phyloP scores from a whole-genome alignment of 169 alveolate species.

The Plasmodium berghei region DNA sequence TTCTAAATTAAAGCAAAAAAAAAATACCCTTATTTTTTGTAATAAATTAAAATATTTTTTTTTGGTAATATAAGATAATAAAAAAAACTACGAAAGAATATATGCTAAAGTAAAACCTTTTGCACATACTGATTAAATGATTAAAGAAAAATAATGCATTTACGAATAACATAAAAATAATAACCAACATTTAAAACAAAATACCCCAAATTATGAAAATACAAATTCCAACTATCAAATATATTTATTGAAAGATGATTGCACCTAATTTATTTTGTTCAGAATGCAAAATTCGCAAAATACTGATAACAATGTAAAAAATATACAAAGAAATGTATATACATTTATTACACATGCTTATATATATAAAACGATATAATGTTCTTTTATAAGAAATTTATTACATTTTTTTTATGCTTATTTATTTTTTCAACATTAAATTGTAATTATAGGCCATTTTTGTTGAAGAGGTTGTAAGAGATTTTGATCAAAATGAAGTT shows the following conservation, averaged over 20 bases:
- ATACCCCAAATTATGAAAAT: no score
- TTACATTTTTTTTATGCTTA: background rate
- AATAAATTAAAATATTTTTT: no score
- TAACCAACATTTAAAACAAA: no score
- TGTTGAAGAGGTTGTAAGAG: conserved; percentile 71
- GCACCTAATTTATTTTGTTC: background rate
- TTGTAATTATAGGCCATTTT: conserved; percentile 30
- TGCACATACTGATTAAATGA: no score
- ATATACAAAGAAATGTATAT: background rate
- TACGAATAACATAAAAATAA: no score
- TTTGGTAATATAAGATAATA: no score
- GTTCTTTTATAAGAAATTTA: background rate
- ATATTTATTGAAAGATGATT: conserved; percentile 15
- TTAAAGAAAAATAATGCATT: no score
- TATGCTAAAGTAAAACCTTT: no score
- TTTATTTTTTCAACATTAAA: background rate
- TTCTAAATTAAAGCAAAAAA: no score
- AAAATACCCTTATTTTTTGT: no score
- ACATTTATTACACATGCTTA: background rate
- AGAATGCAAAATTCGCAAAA: conserved; percentile 69
- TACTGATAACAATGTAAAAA: conserved; percentile 33
- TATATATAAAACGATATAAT: background rate
- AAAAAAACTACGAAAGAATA: no score
- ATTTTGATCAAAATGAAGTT: conserved; percentile 69
- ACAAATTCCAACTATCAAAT: background rate